Evolutionary conservation across 331 rosid genomes (phyloP).

Genomic region (Telfairia occidentalis): DNA sequence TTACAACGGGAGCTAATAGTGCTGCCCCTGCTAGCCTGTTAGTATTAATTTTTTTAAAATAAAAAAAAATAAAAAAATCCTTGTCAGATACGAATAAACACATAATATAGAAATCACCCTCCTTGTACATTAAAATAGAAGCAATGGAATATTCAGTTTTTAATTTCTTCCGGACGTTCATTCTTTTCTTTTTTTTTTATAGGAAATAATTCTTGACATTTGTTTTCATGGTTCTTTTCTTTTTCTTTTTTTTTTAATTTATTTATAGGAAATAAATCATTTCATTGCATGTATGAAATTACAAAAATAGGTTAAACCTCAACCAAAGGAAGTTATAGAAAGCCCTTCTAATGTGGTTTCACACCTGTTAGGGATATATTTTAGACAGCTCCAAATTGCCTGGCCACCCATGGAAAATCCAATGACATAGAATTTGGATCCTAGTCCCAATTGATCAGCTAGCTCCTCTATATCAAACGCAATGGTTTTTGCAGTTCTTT

Average conservation of each 20-base stretch:
- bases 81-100: conserved; percentile 7
- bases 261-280: too few species aligned
- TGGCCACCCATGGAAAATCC: conserved; percentile 87
- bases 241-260: too few species aligned
- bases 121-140: neutral
- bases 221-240: neutral
- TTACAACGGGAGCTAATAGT: conserved; percentile 58
- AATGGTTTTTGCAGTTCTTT: conserved; percentile 50
- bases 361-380: conserved; percentile 79
- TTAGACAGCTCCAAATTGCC: conserved; percentile 63
- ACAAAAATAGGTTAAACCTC: too few species aligned
- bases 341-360: too few species aligned
- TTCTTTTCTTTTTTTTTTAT: neutral
- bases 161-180: neutral
- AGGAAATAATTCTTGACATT: neutral
- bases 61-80: neutral
- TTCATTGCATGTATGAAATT: too few species aligned
- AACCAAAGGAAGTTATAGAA: too few species aligned
- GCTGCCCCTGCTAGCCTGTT: conserved; percentile 76
- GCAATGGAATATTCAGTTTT: neutral
- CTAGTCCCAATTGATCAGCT: conserved; percentile 67
- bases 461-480: conserved; percentile 79
- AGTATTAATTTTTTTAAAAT: too few species aligned
- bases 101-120: neutral
- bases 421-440: conserved; percentile 58